Evolutionary conservation across 2,329 filamentous ascomycete species (phyloP).

Genomic region (Esteya vermicola): DNA sequence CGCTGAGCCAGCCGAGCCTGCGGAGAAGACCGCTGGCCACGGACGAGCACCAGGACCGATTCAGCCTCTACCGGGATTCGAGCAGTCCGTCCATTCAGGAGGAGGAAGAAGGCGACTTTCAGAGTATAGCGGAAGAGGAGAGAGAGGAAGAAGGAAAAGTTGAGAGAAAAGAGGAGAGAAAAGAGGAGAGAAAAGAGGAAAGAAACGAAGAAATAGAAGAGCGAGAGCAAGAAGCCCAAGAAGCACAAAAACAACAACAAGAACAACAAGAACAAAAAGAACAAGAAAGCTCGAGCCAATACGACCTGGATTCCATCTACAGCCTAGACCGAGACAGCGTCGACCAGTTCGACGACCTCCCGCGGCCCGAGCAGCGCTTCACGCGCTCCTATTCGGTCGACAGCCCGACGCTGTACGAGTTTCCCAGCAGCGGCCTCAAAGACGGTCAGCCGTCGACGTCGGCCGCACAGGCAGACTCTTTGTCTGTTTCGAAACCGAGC

Average conservation of each 20-base stretch:
- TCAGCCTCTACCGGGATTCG: no score
- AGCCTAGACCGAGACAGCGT: slow-evolving; percentile 6
- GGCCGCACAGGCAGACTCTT: no score
- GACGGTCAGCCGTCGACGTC: background rate
- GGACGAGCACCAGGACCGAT: no score
- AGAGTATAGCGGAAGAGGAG: no score
- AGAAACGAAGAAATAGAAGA: no score
- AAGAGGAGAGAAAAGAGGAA: no score
- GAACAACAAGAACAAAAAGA: slow-evolving; percentile 10
- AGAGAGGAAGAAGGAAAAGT: no score
- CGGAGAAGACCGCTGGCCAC: no score
- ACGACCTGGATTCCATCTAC: background rate
- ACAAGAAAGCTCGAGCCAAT: background rate
- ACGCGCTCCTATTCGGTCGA: slow-evolving; percentile 41
- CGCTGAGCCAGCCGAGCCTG: no score
- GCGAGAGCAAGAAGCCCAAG: no score
- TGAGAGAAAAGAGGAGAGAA: background rate
- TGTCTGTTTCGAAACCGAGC: slow-evolving; percentile 2
- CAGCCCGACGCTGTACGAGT: slow-evolving; percentile 49
- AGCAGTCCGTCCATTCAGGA: no score
- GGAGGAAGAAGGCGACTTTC: no score
- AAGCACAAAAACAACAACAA: background rate
- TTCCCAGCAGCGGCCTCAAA: slow-evolving; percentile 18
- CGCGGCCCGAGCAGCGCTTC: slow-evolving; percentile 37
- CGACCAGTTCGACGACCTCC: slow-evolving; percentile 23